Evolutionary conservation across 1,284 basidiomycete genomes (phyloP), one percentile per base, ranked within the genome.

Genomic region (Paramarasmius palmivorus): DNA sequence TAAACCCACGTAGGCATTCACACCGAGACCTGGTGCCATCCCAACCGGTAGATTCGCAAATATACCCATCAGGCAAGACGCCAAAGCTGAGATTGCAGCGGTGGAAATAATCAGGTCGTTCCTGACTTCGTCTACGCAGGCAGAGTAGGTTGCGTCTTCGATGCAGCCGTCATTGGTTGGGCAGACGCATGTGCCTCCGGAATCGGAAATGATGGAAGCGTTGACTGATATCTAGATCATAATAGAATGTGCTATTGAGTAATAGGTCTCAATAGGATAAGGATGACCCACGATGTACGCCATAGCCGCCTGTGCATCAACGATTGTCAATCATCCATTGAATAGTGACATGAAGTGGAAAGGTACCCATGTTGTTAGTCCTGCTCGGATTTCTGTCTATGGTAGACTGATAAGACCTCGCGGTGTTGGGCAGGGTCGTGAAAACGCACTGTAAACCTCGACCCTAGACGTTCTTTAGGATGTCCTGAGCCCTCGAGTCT

Each of bases 1-100:
- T n/a, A n/a, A n/a, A 76, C 85, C 60, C 64, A 89, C 88, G 61
- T 90, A 95, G 23, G 92, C 92, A 67, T 94, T 94, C 37, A 93
- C 73, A 56, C 90, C 90, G 59, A 93, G 75, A 53, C 90, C 90
- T n/a, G 90, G 87, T 1, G 88, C 88, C 70, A 90, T 79, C 29
- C 89, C 92, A 19, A 95, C 82, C 1, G 92, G 92, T 48, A 95
- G 74, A 67, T 95, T 95, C 50, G 92, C 92, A 26, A 93, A 69
- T 14, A 87, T 68, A 42, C 92, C 92, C 90, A 95, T 93, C 57
- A 93, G 77, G 64, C 86, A 81, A 7, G 88, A 90, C 15, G 90
- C 71, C 2, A 95, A 80, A 0, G 88, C 83, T 2, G 90, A 75
- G 50, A 93, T 81, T 49, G 90, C 88, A 12, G 92, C 90, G 2